Percentiles rank a stretch among this genome's conserved stretches.
phyloP scores from a whole-genome alignment of 2,329 filamentous ascomycete species.

The Cadophora gregata region DNA sequence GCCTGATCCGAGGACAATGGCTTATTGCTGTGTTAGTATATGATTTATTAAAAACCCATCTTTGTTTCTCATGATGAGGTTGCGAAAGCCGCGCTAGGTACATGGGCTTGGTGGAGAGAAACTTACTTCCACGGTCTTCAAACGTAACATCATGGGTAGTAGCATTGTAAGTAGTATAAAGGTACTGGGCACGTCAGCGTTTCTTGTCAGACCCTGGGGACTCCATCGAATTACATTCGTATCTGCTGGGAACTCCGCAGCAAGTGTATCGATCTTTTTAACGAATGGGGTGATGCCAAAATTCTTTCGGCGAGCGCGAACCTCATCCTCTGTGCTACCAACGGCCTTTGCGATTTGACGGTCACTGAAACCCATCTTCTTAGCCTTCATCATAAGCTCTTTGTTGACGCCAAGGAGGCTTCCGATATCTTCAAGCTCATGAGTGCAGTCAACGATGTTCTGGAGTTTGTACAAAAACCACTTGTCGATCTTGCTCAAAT shows the following conservation, averaged over 20 bases:
- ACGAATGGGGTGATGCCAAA: constrained; percentile 95
- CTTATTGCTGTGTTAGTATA: not conserved
- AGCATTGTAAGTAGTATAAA: constrained; percentile 96
- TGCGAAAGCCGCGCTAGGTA: too few relatives aligned
- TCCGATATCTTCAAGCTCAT: constrained; percentile 83
- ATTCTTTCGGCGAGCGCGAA: constrained; percentile 81
- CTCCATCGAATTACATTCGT: constrained; percentile 77
- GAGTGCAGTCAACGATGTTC: constrained; percentile 92
- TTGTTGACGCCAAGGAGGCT: constrained; percentile 85
- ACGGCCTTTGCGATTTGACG: constrained; percentile 90
- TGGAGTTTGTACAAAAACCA: constrained; percentile 99
- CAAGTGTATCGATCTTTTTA: constrained; percentile 97
- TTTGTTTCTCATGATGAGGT: too few relatives aligned
- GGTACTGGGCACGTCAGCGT: constrained; percentile 1
- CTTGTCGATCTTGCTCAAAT: constrained; percentile 97
- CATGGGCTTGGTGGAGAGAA: too few relatives aligned
- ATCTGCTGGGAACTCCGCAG: constrained; percentile 92
- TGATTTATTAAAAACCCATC: too few relatives aligned
- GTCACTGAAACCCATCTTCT: constrained; percentile 98
- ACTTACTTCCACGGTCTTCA: constrained; percentile 75
- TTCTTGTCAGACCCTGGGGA: not conserved
- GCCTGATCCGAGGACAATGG: constrained; percentile 85
- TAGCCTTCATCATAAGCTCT: constrained; percentile 86
- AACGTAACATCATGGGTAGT: constrained; percentile 92
- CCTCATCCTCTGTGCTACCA: constrained; percentile 85